Evolutionary conservation across 208 protist species (phyloP).

Genomic region (Crithidia thermophila): DNA sequence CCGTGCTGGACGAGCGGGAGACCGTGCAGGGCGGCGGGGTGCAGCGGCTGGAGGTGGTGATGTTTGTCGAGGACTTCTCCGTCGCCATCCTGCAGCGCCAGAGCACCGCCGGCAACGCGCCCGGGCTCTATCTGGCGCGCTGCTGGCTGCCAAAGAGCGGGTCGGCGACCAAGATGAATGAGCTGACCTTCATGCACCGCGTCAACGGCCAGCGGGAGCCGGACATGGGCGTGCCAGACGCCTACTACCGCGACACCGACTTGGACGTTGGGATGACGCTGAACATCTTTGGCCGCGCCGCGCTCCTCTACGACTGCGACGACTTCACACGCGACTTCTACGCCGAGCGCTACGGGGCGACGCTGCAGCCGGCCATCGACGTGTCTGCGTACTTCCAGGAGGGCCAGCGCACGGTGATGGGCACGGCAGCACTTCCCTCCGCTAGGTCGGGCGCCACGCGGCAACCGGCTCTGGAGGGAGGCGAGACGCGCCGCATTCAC

Average conservation of each 20-base stretch:
- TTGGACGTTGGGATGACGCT: conserved; percentile 82
- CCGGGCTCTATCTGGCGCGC: conserved; percentile 87
- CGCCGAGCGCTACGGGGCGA: conserved; percentile 53
- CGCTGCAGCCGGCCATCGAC: conserved; percentile 54
- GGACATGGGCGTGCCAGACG: conserved; percentile 60
- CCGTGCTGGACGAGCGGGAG: conserved; percentile 76
- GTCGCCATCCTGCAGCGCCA: conserved; percentile 93
- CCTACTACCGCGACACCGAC: conserved; percentile 85
- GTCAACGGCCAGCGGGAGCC: conserved; percentile 83
- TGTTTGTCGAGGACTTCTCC: conserved; percentile 96
- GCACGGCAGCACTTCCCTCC: conserved; percentile 28
- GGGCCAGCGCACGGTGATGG: conserved; percentile 36
- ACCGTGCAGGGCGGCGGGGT: conserved; percentile 63
- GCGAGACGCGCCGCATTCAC: conserved; percentile 11
- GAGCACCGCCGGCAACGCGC: conserved; percentile 89
- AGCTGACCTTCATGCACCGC: conserved; percentile 85
- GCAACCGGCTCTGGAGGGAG: conserved; percentile 34
- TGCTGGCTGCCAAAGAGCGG: conserved; percentile 80
- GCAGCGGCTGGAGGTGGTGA: conserved; percentile 91
- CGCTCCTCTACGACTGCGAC: conserved; percentile 95
- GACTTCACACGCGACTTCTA: conserved; percentile 93
- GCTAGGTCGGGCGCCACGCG: conserved; percentile 33
- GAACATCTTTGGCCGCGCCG: conserved; percentile 77
- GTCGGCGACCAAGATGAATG: conserved; percentile 70
- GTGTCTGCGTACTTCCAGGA: conserved; percentile 44